Base-by-base conservation (phyloP, 2,329 filamentous ascomycete species). In the Penicillium capsulatum region DNA sequence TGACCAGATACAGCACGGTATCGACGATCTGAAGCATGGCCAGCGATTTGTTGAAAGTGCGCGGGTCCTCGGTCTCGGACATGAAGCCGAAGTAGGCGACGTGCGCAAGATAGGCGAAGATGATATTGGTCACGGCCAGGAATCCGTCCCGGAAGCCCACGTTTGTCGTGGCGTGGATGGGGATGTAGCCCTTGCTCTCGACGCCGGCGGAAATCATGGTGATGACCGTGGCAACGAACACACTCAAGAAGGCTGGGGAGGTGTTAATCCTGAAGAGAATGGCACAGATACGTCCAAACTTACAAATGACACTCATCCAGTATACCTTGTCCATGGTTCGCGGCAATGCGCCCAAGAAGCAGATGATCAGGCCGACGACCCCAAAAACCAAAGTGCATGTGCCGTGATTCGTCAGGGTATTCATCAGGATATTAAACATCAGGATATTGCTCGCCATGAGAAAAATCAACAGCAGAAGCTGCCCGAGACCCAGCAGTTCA, bases 391-490 rank as follows among this genome's bases (percentile, higher is more conserved):
- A 75, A 3, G 78, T 80, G 61, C 81, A 86, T 1, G 74, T 71
- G 1, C 71, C 75, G 44, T 83, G 74, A 3, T 76, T 62, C 5
- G 79, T 80, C 30, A 86, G 67, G 33, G 74, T 78, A 51, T 80
- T 80, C 61, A 85, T 76, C 54, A 81, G 77, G 51, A 86, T 81
- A 19, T 75, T 75, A 45, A 84, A 84, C 0, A 80, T 84, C 42
- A 86, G 66, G 38, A 83, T 73, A 62, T 87, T 84, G n/a, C 81
- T 83, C 17, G 75, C 81, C 61, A 83, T 79, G 43, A 84, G 75
- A 65, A 86, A 84, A 42, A 83, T 68, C 26, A 86, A 66, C 56
- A 85, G 77, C 11, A 85, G 61, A 2, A 75, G 63, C 50, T 83
- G 81, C 50, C 76, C 80, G 43, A 70, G 63, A 20, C 79, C 79